Conservation (phyloP, 495 filamentous ascomycete species). For the Penicillium silybi region DNA sequence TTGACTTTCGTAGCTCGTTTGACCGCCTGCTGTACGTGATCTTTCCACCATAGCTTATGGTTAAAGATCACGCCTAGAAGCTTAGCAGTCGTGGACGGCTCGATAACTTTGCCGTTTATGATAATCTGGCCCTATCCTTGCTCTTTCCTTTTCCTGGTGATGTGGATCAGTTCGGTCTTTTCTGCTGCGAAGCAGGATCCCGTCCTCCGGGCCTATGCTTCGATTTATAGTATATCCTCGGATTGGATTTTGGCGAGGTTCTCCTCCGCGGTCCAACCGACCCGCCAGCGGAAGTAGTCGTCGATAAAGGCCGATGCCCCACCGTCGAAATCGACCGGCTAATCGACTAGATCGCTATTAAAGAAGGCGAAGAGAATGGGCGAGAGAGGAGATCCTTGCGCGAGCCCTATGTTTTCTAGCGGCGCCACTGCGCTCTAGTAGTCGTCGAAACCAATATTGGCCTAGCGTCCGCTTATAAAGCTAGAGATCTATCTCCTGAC, state of each 20-base stretch:
- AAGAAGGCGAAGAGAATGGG: constrained; percentile 29
- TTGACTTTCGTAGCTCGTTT: too few species aligned
- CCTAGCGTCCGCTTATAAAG: constrained; percentile 20
- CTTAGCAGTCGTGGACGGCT: too few species aligned
- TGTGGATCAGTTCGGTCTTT: constrained; percentile 27
- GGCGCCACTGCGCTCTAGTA: constrained; percentile 7
- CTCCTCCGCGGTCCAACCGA: constrained; percentile 11
- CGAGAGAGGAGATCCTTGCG: constrained; percentile 28
- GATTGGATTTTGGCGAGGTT: constrained; percentile 16
- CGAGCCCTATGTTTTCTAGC: constrained; percentile 22
- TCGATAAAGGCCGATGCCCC: constrained; percentile 25
- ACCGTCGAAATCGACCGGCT: constrained; percentile 15
- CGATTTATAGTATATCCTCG: constrained; percentile 10
- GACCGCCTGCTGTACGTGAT: not conserved
- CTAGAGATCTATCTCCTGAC: constrained; percentile 20
- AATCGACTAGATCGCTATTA: constrained; percentile 24
- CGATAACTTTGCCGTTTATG: constrained; percentile 1
- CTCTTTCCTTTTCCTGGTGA: not conserved
- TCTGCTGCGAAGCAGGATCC: constrained; percentile 16
- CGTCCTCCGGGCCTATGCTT: constrained; percentile 12
- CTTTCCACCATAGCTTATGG: not conserved
- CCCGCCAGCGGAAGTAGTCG: constrained; percentile 23
- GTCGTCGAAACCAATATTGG: constrained; percentile 24
- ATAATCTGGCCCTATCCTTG: not conserved
- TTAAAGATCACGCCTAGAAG: not conserved